Base-by-base conservation (phyloP, 257 asterid species). In the Primulina eburnea region DNA sequence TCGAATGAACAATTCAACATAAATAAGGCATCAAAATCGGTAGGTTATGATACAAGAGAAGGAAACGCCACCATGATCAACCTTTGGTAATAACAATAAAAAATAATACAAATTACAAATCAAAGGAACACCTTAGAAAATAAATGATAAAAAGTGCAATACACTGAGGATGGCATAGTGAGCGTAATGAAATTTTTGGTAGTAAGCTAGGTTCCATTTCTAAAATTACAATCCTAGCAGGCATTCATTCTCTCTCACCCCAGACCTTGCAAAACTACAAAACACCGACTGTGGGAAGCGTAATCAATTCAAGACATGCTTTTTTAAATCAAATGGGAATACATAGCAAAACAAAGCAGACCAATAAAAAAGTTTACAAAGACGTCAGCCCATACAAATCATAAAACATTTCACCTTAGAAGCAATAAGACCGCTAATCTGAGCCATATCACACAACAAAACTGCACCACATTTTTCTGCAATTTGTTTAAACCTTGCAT, bases 381-480 rank as follows among this genome's bases (percentile, higher is more conserved):
- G 8, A 38, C 5, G 43, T 2, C 30, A 29, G n/a, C 55, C 21
- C 5, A 18, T 58, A 26, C 16, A 50, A 50, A 30, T 12, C 65
- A 63, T 18, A 21, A 47, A 18, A 32, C 26, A 50, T 10, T 58
- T 74, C 70, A 91, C 97, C 92, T 91, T 87, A 20, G 97, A 96
- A 75, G 97, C 92, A 83, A 91, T 75, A 69, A 91, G 95, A 56
- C 96, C 97, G 26, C 97, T 91, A 68, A 81, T 89, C 76, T 89
- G 96, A 75, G 97, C 97, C 96, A 91, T 91, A 72, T 91, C 97
- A 60, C 97, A 91, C 75, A 91, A 66, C 80, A 91, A 82, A 59
- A 85, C 85, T 5, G 96, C 96, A 71, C 97, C 97, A 76, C 95
- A 89, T 72, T 85, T 91, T 79, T 89, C 97, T 0, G 97, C 95